Percentiles rank a stretch among this genome's conserved stretches.
phyloP scores from a whole-genome alignment of 2,329 filamentous ascomycete genomes.

The Paramyrothecium sp. region DNA sequence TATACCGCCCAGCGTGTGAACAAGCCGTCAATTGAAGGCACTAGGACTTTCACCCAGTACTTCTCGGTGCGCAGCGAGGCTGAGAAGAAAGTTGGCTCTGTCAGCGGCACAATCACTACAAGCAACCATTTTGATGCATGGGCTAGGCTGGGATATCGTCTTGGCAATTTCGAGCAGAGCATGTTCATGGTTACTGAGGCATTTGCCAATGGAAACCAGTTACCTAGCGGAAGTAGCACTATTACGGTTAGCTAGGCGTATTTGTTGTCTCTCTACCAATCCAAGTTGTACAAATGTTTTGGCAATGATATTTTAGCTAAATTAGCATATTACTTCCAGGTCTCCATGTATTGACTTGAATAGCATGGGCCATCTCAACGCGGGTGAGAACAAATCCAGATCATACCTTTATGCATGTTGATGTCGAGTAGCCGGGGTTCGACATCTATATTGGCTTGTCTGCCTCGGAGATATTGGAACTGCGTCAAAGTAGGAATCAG shows the following conservation, averaged over 20 bases:
- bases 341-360: too few species aligned
- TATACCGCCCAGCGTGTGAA: background rate
- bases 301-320: too few species aligned
- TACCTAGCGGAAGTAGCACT: background rate
- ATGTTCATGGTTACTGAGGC: constrained; percentile 1
- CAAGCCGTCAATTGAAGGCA: constrained; percentile 1
- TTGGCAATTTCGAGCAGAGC: background rate
- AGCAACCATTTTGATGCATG: background rate
- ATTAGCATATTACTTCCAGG: too few species aligned
- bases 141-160: background rate
- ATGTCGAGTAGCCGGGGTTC: too few species aligned
- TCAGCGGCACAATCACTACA: constrained; percentile 1
- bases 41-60: constrained; percentile 1
- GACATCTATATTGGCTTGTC: too few species aligned
- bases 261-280: too few species aligned
- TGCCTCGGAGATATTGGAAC: too few species aligned
- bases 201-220: background rate
- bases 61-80: background rate
- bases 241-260: background rate
- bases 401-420: too few species aligned
- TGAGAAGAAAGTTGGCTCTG: constrained; percentile 1
- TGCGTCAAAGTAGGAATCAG: too few species aligned
- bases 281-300: too few species aligned
- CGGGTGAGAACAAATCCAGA: too few species aligned
- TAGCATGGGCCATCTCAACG: too few species aligned